Conservation (phyloP, 257 asterid genomes). For the Capsicum rhomboideum region DNA sequence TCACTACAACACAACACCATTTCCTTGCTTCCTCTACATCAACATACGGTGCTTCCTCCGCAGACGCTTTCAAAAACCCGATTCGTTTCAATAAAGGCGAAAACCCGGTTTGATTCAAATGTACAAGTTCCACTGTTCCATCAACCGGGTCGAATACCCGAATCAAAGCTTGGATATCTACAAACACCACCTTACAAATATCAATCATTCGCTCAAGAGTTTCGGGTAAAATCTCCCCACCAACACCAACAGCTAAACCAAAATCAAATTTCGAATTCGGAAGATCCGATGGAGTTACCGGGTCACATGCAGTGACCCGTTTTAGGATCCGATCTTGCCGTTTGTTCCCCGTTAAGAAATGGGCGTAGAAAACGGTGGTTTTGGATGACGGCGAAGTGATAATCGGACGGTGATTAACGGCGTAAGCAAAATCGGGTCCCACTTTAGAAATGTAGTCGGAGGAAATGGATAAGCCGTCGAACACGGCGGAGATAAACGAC, state of each 20-base stretch:
- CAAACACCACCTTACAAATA: conserved; percentile 65
- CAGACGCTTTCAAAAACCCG: conserved; percentile 73
- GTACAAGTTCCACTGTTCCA: conserved; percentile 58
- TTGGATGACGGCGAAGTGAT: conserved; percentile 22
- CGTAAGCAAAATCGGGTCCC: conserved; percentile 64
- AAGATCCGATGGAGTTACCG: conserved; percentile 55
- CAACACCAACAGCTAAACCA: conserved; percentile 93
- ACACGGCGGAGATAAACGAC: conserved; percentile 72
- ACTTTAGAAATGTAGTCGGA: conserved; percentile 58
- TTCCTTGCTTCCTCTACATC: conserved; percentile 60
- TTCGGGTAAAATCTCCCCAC: conserved; percentile 75
- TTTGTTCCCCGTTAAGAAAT: conserved; percentile 53
- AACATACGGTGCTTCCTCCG: conserved; percentile 72
- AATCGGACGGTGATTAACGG: conserved; percentile 42
- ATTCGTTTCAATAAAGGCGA: conserved; percentile 41
- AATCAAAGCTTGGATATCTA: conserved; percentile 76
- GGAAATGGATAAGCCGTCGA: conserved; percentile 59
- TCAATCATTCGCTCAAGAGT: conserved; percentile 70
- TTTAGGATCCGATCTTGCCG: conserved; percentile 71
- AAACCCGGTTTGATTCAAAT: conserved; percentile 58
- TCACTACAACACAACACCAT: conserved; percentile 76
- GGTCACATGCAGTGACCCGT: conserved; percentile 57
- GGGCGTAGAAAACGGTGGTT: conserved; percentile 78
- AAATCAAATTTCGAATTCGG: conserved; percentile 48
- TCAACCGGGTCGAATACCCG: conserved; percentile 59